Evolutionary conservation across 192 early-diverging fungal species (phyloP), one percentile per base, ranked within the genome.

Genomic region (Chytriomyces confervae): DNA sequence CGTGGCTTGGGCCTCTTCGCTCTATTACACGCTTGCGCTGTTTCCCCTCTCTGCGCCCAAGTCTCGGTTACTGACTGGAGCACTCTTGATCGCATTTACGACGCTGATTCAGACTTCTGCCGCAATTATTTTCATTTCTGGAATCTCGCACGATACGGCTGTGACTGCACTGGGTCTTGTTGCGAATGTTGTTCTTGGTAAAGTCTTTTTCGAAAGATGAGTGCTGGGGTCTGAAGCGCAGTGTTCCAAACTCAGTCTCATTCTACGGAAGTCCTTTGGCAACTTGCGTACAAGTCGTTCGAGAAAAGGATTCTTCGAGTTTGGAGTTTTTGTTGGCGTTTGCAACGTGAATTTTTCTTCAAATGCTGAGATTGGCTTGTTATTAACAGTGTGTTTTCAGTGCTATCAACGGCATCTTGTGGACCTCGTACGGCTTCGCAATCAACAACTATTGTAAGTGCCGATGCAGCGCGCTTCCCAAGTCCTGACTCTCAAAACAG

Each of bases 131-230:
- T 68, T 68, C n/a, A 44, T 47, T 3, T 46, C 66, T 47, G 66
- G 66, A 5, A 44, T 68, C 7, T 20, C 20, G 66, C 44, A 46
- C 7, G 36, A 27, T n/a, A 68, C 23, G 4, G 66, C 43, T 3
- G 7, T 16, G 47, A 20, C 20, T 8, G 44, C 23, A 6, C 20
- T 68, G 29, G 66, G 66, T 20, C 36, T 68, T 8, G 45, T 47
- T 13, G 66, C 66, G 11, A 68, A 68, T 48, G 11, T 68, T 43
- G 66, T 68, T 11, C 44, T 68, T 27, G 45, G 66, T 68, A 10
- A 29, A 68, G 43, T 13, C 11, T 68, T 68, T 16, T 8, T 11
- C 3, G 6, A 24, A 63, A 13, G 44, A 7, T 68, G 24, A 68
- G 7, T 11, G 43, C 47, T 29, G 29, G 20, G 11, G 3, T 18